Percentiles rank a stretch among this genome's conserved stretches.
Evolutionary conservation across 2,329 filamentous ascomycete genomes (phyloP).

Genomic region (Juglanconis oblonga): DNA sequence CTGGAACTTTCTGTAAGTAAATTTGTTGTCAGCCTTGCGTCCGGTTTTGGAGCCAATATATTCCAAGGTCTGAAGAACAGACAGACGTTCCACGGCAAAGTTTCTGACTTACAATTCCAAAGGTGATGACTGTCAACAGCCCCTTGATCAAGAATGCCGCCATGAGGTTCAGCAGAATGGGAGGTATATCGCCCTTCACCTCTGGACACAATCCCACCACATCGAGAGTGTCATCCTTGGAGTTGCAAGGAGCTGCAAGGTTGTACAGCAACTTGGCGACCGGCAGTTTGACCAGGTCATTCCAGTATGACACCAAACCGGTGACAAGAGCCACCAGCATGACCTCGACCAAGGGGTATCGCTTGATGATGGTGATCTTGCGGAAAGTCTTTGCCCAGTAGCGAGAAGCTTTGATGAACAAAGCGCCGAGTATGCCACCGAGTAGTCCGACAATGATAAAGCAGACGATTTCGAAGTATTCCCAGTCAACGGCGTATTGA

Average conservation of each 20-base stretch:
- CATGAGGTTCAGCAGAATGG: conserved; percentile 68
- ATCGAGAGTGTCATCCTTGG: conserved; percentile 60
- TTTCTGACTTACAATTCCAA: conserved; percentile 66
- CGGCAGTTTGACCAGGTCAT: conserved; percentile 80
- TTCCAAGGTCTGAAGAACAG: background rate
- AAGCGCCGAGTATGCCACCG: conserved; percentile 78
- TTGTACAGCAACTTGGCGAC: conserved; percentile 91
- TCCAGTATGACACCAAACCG: conserved; percentile 89
- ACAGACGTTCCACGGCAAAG: background rate
- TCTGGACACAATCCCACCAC: conserved; percentile 75
- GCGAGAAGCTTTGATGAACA: conserved; percentile 95
- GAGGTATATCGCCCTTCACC: conserved; percentile 71
- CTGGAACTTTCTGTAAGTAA: conserved; percentile 70
- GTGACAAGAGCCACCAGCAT: conserved; percentile 82
- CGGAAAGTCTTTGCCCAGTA: conserved; percentile 89
- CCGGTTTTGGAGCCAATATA: no score
- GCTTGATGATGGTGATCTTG: conserved; percentile 75
- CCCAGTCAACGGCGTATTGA: conserved; percentile 86
- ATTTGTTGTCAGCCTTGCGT: background rate
- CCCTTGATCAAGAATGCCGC: conserved; percentile 87
- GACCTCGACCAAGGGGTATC: conserved; percentile 81
- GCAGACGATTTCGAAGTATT: conserved; percentile 81
- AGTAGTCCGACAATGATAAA: conserved; percentile 86
- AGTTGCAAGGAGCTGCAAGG: conserved; percentile 81
- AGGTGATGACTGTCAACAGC: conserved; percentile 82